Evolutionary conservation across 495 filamentous ascomycete species (phyloP).

Genomic region (Penicillium cataractarum): DNA sequence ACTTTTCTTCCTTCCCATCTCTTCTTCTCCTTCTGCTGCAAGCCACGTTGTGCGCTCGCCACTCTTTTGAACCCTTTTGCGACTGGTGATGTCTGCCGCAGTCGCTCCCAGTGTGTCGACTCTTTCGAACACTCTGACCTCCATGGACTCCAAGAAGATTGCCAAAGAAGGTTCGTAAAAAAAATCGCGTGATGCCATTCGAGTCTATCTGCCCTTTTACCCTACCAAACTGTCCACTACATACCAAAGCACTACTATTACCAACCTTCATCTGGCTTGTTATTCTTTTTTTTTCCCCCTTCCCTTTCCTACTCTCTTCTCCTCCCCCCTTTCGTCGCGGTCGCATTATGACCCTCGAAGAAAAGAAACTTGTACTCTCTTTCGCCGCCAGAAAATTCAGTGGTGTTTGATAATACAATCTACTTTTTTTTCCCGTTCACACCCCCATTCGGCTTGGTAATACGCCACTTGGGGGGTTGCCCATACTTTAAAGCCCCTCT

Average conservation of each 20-base stretch:
- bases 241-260: not conserved
- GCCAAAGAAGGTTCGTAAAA: constrained; percentile 40
- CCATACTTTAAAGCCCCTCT: constrained; percentile 35
- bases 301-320: not conserved
- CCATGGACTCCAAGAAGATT: constrained; percentile 58
- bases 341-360: constrained; percentile 5
- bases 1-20: constrained; percentile 29
- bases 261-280: not conserved
- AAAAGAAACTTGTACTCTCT: constrained; percentile 12
- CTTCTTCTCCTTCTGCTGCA: constrained; percentile 20
- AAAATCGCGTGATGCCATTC: constrained; percentile 2
- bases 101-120: constrained; percentile 48
- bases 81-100: constrained; percentile 48
- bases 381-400: not conserved
- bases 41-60: constrained; percentile 24
- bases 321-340: constrained; percentile 5
- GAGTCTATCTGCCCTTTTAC: constrained; percentile 3
- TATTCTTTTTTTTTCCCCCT: not conserved
- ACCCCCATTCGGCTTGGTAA: constrained; percentile 39
- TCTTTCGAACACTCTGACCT: constrained; percentile 39
- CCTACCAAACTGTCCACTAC: not conserved
- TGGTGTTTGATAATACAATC: constrained; percentile 13
- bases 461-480: constrained; percentile 37
- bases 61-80: constrained; percentile 9
- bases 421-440: constrained; percentile 17